Base-by-base conservation (phyloP, 1,284 basidiomycete species). In the Trametes sp. region DNA sequence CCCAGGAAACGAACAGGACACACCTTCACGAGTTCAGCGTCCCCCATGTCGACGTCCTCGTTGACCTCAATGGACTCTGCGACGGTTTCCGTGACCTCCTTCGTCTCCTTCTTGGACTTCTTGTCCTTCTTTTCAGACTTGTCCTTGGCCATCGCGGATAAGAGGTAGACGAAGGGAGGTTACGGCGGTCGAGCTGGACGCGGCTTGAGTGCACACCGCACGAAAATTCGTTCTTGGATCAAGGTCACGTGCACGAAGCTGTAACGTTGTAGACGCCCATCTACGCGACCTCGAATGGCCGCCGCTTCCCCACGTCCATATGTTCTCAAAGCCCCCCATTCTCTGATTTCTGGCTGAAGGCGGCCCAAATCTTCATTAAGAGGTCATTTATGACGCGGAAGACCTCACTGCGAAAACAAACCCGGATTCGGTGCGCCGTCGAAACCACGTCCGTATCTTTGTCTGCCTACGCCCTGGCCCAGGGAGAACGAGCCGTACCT, bases 121-220 rank as follows among this genome's bases (percentile, higher is more conserved):
- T 85, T 87, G 63, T 87, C 84, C 74, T 85, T 87, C 77, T 88
- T 88, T 66, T 88, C 87, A n/a, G 83, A 81, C 76, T 88, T 90
- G 75, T 89, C 89, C 76, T 88, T 90, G 61, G 79, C 77, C 90
- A 90, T 87, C 33, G 52, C 63, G 50, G 16, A 14, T 24, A 1
- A 24, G 53, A 29, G 44, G 26, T 4, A 8, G 42, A 57, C 19
- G 26, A 29, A 28, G 44, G 11, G 31, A 48, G 29, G n/a, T 24
- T 36, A 26, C 26, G 33, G 1, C 6, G n/a, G 4, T 31, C 14
- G 52, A 33, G 44, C 38, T 41, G 45, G 44, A 62, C n/a, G 42
- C 26, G 33, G 19, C 42, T 45, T 10, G 11, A 45, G 11, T 23
- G 42, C 42, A 28, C 52, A 10, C 41, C 35, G 26, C 24, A 55